These are phyloP conservation scores for Cystofilobasidium macerans DNA, from an alignment of 768 basidiomycete genomes.

Conservation along the genomic window DNA sequence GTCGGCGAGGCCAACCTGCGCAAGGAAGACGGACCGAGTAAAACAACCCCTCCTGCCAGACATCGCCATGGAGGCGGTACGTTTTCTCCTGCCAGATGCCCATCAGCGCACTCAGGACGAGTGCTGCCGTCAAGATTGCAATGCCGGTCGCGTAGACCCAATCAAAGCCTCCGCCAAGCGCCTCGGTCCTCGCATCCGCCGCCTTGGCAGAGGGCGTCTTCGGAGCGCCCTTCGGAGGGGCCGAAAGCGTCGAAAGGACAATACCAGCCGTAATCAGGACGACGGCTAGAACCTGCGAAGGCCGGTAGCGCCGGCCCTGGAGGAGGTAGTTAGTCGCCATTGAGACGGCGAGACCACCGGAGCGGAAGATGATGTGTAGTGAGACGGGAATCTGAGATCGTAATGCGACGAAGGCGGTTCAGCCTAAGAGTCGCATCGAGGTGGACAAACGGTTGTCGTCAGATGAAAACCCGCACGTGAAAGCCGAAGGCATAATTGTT, in stretches of 20 bases:
- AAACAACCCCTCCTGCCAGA: constrained; percentile 72
- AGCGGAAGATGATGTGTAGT: constrained; percentile 72
- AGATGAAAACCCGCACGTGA: constrained; percentile 30
- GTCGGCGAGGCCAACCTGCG: neutral
- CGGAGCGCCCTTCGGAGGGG: constrained; percentile 30
- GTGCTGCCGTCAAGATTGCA: constrained; percentile 53
- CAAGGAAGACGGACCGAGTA: constrained; percentile 51
- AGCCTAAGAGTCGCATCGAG: too few relatives aligned
- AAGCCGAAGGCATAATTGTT: constrained; percentile 67
- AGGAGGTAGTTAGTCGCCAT: constrained; percentile 61
- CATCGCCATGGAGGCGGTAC: constrained; percentile 56
- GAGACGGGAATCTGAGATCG: constrained; percentile 46
- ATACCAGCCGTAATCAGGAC: constrained; percentile 59
- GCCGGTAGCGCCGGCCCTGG: constrained; percentile 44
- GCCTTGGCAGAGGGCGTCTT: constrained; percentile 22
- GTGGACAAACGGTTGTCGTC: too few relatives aligned
- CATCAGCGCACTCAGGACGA: constrained; percentile 56
- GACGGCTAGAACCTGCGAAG: constrained; percentile 54
- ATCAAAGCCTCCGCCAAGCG: constrained; percentile 18
- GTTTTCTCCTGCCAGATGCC: constrained; percentile 69
- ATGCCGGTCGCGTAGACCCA: constrained; percentile 54
- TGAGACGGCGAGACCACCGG: constrained; percentile 65
- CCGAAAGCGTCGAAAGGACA: constrained; percentile 58
- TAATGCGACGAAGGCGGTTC: neutral
- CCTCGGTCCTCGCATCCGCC: constrained; percentile 10